Base-by-base conservation (phyloP, 768 basidiomycete species). In the Leucocoprinus leucothites region DNA sequence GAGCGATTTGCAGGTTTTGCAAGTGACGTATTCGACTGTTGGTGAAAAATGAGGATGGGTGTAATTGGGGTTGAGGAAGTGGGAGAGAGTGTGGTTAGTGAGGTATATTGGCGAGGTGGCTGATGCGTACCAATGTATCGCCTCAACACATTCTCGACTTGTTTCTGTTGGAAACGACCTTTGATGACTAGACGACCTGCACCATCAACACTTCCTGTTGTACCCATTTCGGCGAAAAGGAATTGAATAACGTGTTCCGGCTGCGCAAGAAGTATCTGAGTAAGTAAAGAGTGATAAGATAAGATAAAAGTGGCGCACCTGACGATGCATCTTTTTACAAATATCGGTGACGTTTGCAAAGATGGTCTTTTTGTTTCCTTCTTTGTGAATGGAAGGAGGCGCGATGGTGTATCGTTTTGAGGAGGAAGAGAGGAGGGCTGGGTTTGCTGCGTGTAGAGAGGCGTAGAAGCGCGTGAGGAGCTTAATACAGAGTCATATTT, bases 1-100 rank as follows among this genome's bases (percentile, higher is more conserved):
- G 43, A 92, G 92, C 1, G 96, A 98, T 75, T 98, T 99, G 82
- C 97, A 99, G 38, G 95, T 98, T 74, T 97, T 96, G 84, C 97
- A 99, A 36, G 95, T 95, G 58, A 98, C 96, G 72, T 98, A 98
- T 75, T 98, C 95, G 58, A 96, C 95, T 96, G 61, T n/a, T 13
- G 14, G 38, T 31, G 16, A 38, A n/a, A 34, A 6, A 13, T 13
- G 13, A 34, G 13, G 13, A 34, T 5, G 31, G 5, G 31, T 34
- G 16, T n/a, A n/a, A 38, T 38, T 3, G 14, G 7, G 16, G 14
- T 38, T 8, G 9, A 6, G 11, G 38, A 11, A 38, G 16, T 8
- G 38, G 16, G 51, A 18, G 53, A 2, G 13, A 11, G 40, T 54
- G 35, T 19, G 36, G 28, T 31, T 48, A 18, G 40, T 21, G n/a